These are phyloP conservation scores for Helotiales sp. DNA, from an alignment of 2,329 filamentous ascomycete genomes.

Conservation along the genomic window DNA sequence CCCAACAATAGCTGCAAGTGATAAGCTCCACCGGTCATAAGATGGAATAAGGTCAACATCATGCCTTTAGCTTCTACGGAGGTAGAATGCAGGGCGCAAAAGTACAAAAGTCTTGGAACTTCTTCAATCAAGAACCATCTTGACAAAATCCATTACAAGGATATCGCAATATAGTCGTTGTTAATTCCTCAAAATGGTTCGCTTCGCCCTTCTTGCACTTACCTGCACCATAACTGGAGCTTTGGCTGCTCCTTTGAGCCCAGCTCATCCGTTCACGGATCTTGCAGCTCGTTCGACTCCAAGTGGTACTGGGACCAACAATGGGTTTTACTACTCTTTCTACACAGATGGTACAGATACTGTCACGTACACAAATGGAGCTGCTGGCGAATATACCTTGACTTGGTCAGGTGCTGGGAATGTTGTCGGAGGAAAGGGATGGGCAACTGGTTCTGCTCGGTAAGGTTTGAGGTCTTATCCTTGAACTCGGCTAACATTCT, in stretches of 20 bases:
- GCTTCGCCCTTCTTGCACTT: not conserved
- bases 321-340: conserved; percentile 61
- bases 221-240: not conserved
- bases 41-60: not conserved
- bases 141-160: not conserved
- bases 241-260: not conserved
- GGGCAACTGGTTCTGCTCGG: conserved; percentile 41
- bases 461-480: conserved; percentile 4
- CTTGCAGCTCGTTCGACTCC: conserved; percentile 30
- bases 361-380: conserved; percentile 56
- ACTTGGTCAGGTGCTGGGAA: conserved; percentile 47
- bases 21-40: not conserved
- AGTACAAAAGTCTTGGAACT: not conserved
- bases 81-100: not conserved
- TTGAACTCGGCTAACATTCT: not conserved
- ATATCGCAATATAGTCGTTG: not conserved
- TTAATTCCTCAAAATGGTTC: not conserved
- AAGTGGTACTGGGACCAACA: conserved; percentile 50
- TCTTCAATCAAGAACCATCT: not conserved
- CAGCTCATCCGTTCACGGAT: not conserved
- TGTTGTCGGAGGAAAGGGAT: conserved; percentile 52
- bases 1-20: not conserved
- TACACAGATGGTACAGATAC: conserved; percentile 54
- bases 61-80: not conserved
- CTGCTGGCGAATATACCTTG: conserved; percentile 50